phyloP scores from a whole-genome alignment of 176 grass and related monocot species.

The Carex pumila region DNA sequence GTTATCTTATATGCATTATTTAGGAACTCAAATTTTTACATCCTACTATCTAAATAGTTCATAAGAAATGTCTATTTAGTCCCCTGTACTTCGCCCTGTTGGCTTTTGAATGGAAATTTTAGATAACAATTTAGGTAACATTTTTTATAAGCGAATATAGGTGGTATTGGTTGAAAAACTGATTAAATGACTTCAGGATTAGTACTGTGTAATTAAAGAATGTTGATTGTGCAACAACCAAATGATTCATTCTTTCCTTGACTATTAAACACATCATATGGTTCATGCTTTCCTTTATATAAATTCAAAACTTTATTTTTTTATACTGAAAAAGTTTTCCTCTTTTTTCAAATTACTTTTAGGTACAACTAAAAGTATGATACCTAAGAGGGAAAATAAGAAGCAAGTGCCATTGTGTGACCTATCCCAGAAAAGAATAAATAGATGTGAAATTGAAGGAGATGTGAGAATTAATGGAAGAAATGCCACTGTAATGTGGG shows the following conservation, averaged over 20 bases:
- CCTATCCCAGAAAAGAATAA: conserved; percentile 45
- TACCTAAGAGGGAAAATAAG: conserved; percentile 5
- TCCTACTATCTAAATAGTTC: background rate
- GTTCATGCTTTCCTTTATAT: background rate
- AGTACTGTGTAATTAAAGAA: background rate
- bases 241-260: too few species aligned
- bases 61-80: background rate
- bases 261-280: background rate
- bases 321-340: conserved; percentile 26
- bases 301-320: background rate
- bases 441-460: conserved; percentile 67
- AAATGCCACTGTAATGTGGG: conserved; percentile 36
- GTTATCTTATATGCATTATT: background rate
- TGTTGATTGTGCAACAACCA: background rate
- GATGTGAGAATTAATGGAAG: conserved; percentile 47
- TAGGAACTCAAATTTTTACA: background rate
- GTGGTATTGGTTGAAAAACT: background rate
- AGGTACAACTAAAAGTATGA: background rate
- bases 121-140: background rate
- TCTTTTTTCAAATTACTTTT: background rate
- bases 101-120: background rate
- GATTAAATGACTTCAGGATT: background rate
- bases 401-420: conserved; percentile 44
- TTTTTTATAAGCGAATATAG: background rate
- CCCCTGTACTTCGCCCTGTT: background rate